Evolutionary conservation across 2,329 filamentous ascomycete species (phyloP), one percentile per base, ranked within the genome.

Genomic region (Sarocladium strictum): DNA sequence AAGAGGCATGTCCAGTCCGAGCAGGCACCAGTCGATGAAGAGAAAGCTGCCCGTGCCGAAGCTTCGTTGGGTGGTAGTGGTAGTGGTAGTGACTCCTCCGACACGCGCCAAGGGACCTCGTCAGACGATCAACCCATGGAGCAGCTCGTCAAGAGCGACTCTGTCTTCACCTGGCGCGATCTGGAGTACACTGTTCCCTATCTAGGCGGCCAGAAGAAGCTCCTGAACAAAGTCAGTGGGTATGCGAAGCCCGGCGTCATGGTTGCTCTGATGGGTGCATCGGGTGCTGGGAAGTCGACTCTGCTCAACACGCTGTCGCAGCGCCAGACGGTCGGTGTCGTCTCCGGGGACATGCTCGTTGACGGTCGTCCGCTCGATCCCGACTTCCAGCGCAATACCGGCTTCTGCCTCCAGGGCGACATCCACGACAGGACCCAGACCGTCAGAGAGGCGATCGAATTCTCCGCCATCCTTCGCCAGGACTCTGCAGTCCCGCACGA

Each of bases 281-380:
- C 83, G 3, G 89, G 88, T 41, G 90, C 90, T 9, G 90, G 90
- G 12, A 95, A 95, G 71, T 92, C 89, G 0, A 94, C 90, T 0
- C 73, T 95, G 0, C 76, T 95, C 17, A 91, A 94, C 67, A 90
- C 87, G 0, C 66, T 82, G 1, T 84, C 88, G 0, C 87, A 92
- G 63, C 81, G 89, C 2, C 85, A 90, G 65, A 84, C 74, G 15
- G 77, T 89, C 74, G 89, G 89, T 64, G 84, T 89, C 17, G 83
- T 92, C 26, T 77, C 76, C 10, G 89, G 89, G 47, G 82, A 89
- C 57, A 89, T 92, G 78, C 69, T 89, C n/a, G 85, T 91, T 6
- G 85, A 91, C 60, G 87, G 87, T 4, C 77, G 77, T 33, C 79
- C 80, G 47, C 79, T 86, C 23, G 84, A 88, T 55, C 77, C 78